phyloP scores from a whole-genome alignment of 2,329 filamentous ascomycete genomes.

The Cercospora sojina region DNA sequence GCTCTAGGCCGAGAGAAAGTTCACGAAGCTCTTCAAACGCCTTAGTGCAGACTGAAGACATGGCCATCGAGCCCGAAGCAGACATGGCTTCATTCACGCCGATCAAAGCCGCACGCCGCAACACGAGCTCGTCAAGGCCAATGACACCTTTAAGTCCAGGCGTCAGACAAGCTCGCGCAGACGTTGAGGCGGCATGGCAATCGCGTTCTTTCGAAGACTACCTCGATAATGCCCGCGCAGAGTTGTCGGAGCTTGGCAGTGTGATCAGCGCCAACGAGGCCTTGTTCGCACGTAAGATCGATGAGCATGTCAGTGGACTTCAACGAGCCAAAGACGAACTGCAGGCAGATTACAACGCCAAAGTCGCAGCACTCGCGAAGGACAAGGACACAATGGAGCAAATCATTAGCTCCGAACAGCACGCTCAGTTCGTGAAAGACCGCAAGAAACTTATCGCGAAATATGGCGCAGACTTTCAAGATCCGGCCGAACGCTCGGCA shows the following conservation, averaged over 20 bases:
- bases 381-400: conserved; percentile 37
- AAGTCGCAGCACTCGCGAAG: conserved; percentile 34
- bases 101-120: conserved; percentile 18
- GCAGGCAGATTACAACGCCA: conserved; percentile 37
- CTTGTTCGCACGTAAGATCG: conserved; percentile 39
- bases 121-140: conserved; percentile 12
- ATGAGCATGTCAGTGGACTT: conserved; percentile 40
- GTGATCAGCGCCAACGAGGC: conserved; percentile 39
- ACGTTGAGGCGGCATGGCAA: conserved; percentile 25
- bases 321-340: conserved; percentile 39
- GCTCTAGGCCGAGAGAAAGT: conserved; percentile 12
- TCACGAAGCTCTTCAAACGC: conserved; percentile 21
- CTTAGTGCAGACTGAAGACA: conserved; percentile 28
- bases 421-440: conserved; percentile 36
- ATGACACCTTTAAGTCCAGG: conserved; percentile 24
- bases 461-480: conserved; percentile 29
- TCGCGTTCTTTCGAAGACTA: conserved; percentile 40
- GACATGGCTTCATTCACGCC: conserved; percentile 17
- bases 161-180: conserved; percentile 21
- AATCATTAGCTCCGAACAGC: conserved; percentile 33
- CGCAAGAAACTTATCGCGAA: conserved; percentile 35
- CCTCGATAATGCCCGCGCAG: conserved; percentile 35
- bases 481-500: conserved; percentile 25
- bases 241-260: conserved; percentile 38
- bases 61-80: conserved; percentile 21